These are phyloP conservation scores for Dryadomyces quercus-mongolicae DNA, from an alignment of 2,329 filamentous ascomycete genomes.

Conservation along the genomic window DNA sequence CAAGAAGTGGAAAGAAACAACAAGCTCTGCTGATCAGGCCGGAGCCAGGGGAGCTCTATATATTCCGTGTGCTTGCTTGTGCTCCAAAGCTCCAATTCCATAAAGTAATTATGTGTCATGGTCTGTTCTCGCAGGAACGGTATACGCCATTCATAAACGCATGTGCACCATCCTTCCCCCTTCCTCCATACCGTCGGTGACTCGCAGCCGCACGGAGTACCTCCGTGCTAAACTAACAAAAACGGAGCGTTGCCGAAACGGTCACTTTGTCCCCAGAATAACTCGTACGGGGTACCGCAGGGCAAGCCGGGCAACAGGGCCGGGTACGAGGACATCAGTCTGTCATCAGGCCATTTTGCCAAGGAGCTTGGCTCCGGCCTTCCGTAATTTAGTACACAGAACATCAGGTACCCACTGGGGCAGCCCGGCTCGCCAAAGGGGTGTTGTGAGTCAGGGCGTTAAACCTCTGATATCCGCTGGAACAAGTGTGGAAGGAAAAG, in stretches of 20 bases:
- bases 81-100: conserved; percentile 11
- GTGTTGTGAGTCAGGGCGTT: neutral
- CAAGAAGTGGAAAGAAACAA: neutral
- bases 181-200: neutral
- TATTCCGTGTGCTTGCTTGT: conserved; percentile 13
- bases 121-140: neutral
- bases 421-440: neutral
- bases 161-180: neutral
- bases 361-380: too few species aligned
- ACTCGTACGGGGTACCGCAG: too few species aligned
- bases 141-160: neutral
- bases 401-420: too few species aligned
- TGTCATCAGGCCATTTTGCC: too few species aligned
- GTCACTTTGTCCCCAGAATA: too few species aligned
- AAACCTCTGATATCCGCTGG: conserved; percentile 2
- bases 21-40: neutral
- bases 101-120: conserved; percentile 23
- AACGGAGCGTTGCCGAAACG: neutral
- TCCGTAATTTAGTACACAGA: too few species aligned
- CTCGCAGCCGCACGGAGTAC: neutral
- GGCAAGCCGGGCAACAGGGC: too few species aligned
- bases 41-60: neutral
- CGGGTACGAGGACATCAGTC: too few species aligned
- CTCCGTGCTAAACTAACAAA: neutral
- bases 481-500: neutral